Evolutionary conservation across 1,284 basidiomycete genomes (phyloP), one percentile per base, ranked within the genome.

Genomic region (Laetiporus sulphureus): DNA sequence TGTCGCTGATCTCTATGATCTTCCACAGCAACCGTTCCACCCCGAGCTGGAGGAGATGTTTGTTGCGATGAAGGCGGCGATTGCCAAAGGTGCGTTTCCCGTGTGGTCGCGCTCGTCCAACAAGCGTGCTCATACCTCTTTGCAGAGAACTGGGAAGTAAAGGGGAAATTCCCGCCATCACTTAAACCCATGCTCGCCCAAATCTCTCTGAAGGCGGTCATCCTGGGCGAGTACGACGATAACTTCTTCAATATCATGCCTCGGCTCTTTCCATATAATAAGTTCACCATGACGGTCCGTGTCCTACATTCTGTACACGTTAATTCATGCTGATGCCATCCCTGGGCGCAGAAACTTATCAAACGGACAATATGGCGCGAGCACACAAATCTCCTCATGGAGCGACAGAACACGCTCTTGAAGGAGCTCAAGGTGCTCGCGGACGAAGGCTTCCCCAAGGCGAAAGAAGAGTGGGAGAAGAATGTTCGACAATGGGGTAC

Each of bases 221-320:
- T 77, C 40, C 71, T 91, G 27, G 87, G 82, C 60, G 87, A 94
- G 60, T 95, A 93, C 64, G 84, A 91, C 54, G 90, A 94, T 16
- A 81, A 89, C 57, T 95, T 94, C 60, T 95, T 95, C 68, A 83
- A 81, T 55, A 69, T 85, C 29, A 85, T 96, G 79, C 91, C 92
- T 0, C 71, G 68, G 22, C 65, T 95, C 32, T 94, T 96, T 57
- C 91, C 91, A 0, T 95, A 95, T 60, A 96, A 96, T 64, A 84
- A 87, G 53, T 95, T 89, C 61, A 90, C 87, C 0, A 89, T 89
- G 85, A 83, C 69, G 38, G 83, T 84, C 41, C 36, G 78, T 64
- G 21, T 11, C 7, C 16, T 12, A 12, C 29, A 10, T 8, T 23
- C 11, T n/a, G 21, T 16, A 24, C 19, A 25, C 21, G 2, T 8